phyloP scores from a whole-genome alignment of 2,329 filamentous ascomycete genomes.

The Colletotrichum euphorbiae region DNA sequence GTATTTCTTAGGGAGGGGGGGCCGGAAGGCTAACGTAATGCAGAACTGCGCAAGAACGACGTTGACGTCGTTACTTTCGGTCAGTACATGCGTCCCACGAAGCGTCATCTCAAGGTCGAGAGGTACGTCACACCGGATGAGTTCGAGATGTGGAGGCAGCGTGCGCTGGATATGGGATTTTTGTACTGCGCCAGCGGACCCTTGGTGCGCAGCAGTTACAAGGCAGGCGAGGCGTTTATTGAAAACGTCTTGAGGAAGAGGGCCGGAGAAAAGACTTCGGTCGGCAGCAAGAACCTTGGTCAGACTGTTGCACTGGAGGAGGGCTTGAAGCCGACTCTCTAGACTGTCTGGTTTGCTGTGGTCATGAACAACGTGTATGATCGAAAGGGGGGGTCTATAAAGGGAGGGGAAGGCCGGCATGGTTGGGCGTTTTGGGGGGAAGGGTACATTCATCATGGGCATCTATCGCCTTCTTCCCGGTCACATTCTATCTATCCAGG shows the following conservation, averaged over 20 bases:
- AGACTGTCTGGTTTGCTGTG: background rate
- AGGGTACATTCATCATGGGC: constrained; percentile 35
- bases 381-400: background rate
- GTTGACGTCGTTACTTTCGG: constrained; percentile 98
- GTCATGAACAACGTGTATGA: constrained; percentile 15
- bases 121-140: constrained; percentile 92
- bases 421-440: constrained; percentile 28
- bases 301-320: constrained; percentile 55
- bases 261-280: constrained; percentile 55
- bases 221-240: constrained; percentile 98
- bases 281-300: constrained; percentile 49
- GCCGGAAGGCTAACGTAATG: background rate
- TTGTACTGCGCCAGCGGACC: constrained; percentile 95
- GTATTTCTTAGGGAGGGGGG: background rate
- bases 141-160: constrained; percentile 91
- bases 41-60: constrained; percentile 74
- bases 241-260: constrained; percentile 97
- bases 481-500: constrained; percentile 1
- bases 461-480: constrained; percentile 22
- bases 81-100: constrained; percentile 99
- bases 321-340: constrained; percentile 34
- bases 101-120: constrained; percentile 96
- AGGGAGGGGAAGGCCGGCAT: constrained; percentile 2
- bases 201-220: constrained; percentile 93
- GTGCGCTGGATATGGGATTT: constrained; percentile 94